phyloP scores from a whole-genome alignment of 495 filamentous ascomycete genomes.

The Lentithecium fluviatile region DNA sequence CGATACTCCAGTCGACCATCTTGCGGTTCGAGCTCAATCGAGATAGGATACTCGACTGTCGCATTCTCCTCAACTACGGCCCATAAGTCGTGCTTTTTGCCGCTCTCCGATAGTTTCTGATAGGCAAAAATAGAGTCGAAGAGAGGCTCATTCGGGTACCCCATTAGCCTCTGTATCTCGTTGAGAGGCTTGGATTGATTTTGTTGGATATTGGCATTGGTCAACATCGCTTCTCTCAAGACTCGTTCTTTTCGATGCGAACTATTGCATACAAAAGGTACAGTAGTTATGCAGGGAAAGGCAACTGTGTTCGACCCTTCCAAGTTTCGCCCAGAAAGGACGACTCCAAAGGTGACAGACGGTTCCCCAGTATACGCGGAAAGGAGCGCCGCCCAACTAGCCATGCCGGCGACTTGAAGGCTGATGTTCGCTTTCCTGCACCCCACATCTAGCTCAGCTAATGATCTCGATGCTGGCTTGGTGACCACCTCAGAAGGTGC shows the following conservation, averaged over 20 bases:
- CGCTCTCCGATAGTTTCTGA: constrained; percentile 54
- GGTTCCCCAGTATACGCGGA: constrained; percentile 69
- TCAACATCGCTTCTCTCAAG: constrained; percentile 56
- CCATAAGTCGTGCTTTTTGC: constrained; percentile 41
- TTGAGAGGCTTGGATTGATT: constrained; percentile 68
- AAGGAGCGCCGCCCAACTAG: constrained; percentile 70
- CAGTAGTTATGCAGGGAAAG: constrained; percentile 72
- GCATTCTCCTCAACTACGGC: constrained; percentile 54
- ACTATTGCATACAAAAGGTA: constrained; percentile 61
- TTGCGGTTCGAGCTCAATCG: constrained; percentile 66
- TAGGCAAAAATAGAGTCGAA: constrained; percentile 82
- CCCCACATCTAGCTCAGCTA: constrained; percentile 51
- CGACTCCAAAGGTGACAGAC: constrained; percentile 68
- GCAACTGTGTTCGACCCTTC: constrained; percentile 52
- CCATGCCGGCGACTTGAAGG: constrained; percentile 67
- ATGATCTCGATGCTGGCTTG: constrained; percentile 42
- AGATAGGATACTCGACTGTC: constrained; percentile 64
- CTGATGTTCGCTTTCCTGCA: constrained; percentile 60
- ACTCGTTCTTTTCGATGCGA: constrained; percentile 54
- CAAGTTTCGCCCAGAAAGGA: constrained; percentile 64
- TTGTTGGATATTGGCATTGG: constrained; percentile 59
- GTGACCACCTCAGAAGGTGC: constrained; percentile 45
- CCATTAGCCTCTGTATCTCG: constrained; percentile 66
- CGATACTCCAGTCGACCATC: constrained; percentile 51
- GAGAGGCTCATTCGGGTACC: constrained; percentile 54